These are phyloP conservation scores for Harrya chromipes DNA, from an alignment of 768 basidiomycete genomes.

Conservation along the genomic window DNA sequence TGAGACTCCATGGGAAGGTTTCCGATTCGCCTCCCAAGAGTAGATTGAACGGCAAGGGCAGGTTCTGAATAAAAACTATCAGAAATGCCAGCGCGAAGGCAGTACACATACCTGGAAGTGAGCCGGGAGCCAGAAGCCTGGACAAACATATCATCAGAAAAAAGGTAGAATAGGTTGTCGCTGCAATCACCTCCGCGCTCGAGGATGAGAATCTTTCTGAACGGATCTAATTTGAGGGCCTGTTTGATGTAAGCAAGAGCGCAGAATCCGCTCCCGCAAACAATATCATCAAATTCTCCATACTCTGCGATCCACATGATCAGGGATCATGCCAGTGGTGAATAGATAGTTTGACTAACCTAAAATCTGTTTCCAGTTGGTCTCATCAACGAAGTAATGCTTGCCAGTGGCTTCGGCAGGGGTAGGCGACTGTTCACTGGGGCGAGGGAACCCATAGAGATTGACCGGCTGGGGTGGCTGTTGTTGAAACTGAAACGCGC, in stretches of 20 bases:
- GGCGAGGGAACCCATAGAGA: conserved; percentile 8
- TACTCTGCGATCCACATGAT: background rate
- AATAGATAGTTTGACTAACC: background rate
- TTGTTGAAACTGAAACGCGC: no score
- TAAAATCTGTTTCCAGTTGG: conserved; percentile 2
- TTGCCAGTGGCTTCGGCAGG: conserved; percentile 5
- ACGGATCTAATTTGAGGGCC: conserved; percentile 11
- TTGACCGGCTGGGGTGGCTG: background rate
- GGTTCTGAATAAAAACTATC: background rate
- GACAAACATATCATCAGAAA: background rate
- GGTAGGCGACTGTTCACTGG: background rate
- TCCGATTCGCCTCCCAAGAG: conserved; percentile 4
- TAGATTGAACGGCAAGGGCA: conserved; percentile 7
- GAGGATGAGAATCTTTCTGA: conserved; percentile 16
- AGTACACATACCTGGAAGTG: conserved; percentile 7
- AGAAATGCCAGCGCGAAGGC: background rate
- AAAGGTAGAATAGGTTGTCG: background rate
- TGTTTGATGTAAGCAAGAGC: conserved; percentile 18
- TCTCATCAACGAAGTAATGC: conserved; percentile 7
- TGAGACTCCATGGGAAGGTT: conserved; percentile 7
- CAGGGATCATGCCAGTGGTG: background rate
- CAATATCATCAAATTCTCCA: conserved; percentile 11
- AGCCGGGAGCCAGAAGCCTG: conserved; percentile 9
- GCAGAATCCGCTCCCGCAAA: conserved; percentile 11
- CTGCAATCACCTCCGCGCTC: conserved; percentile 10